Percentiles rank a stretch among this genome's conserved stretches.
These are phyloP conservation scores for Dorcoceras hygrometricum DNA, from an alignment of 257 asterid genomes.

Conservation along the genomic window DNA sequence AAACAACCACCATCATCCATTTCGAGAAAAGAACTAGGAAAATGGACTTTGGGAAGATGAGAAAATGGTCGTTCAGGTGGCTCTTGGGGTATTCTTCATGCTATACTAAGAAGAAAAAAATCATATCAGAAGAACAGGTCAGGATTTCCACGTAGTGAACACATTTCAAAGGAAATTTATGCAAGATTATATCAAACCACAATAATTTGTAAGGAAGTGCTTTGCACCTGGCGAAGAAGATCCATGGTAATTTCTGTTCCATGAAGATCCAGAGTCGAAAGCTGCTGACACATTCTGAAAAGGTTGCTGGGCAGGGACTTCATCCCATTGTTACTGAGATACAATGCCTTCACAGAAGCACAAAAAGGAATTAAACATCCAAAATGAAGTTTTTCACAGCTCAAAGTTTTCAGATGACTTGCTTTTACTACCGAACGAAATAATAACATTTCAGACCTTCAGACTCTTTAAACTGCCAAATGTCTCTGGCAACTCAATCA, in stretches of 20 bases:
- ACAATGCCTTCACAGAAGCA: slow-evolving; percentile 55
- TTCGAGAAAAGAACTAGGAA: background rate
- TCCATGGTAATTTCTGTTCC: slow-evolving; percentile 80
- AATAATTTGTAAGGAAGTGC: background rate
- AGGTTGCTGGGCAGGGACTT: slow-evolving; percentile 61
- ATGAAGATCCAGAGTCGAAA: slow-evolving; percentile 80
- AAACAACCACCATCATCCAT: background rate
- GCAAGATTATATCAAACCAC: slow-evolving; percentile 3
- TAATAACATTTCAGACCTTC: slow-evolving; percentile 49
- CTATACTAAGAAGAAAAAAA: background rate
- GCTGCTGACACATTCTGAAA: slow-evolving; percentile 62
- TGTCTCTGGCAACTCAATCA: slow-evolving; percentile 70
- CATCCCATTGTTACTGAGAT: slow-evolving; percentile 70
- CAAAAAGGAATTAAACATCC: background rate
- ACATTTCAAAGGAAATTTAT: background rate
- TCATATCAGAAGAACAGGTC: background rate
- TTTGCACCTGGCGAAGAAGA: slow-evolving; percentile 63
- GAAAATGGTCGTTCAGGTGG: background rate
- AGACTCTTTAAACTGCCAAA: slow-evolving; percentile 47
- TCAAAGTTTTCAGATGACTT: slow-evolving; percentile 10
- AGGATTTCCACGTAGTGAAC: too few species aligned
- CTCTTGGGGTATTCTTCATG: background rate
- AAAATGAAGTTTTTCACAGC: slow-evolving; percentile 1
- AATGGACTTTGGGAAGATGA: background rate
- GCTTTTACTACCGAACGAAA: background rate